These are phyloP conservation scores for Botrytis elliptica DNA, from an alignment of 2,329 filamentous ascomycete genomes.

Conservation along the genomic window DNA sequence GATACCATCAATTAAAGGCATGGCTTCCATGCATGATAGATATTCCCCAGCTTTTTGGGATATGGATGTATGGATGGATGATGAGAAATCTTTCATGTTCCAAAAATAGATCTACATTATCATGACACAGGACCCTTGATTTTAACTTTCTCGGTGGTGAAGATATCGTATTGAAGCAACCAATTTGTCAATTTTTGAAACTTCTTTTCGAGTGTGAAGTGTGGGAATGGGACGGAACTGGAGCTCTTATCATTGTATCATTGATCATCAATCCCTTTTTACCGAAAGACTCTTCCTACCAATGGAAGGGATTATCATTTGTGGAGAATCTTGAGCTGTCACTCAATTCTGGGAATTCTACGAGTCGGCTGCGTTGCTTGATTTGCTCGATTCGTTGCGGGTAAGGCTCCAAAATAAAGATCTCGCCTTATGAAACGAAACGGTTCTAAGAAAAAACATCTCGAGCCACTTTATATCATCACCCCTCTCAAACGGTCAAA, in stretches of 20 bases:
- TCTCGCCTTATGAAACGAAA: conserved; percentile 4
- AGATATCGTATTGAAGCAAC: background rate
- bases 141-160: background rate
- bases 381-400: background rate
- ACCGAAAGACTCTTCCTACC: background rate
- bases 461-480: background rate
- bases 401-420: background rate
- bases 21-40: background rate
- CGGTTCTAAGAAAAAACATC: background rate
- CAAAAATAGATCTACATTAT: background rate
- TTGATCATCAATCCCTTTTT: background rate
- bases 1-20: background rate
- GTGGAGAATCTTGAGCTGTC: background rate
- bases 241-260: background rate
- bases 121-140: background rate
- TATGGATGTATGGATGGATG: too few species aligned
- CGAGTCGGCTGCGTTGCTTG: background rate
- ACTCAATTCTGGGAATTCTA: background rate
- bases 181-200: background rate
- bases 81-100: background rate
- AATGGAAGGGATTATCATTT: background rate
- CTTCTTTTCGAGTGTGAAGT: background rate
- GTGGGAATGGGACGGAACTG: background rate
- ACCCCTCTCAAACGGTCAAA: background rate
- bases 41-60: background rate